Percentiles rank a stretch among this genome's conserved stretches.
Evolutionary conservation across 306 rosid genomes (phyloP).

Genomic region (Vigna angularis): DNA sequence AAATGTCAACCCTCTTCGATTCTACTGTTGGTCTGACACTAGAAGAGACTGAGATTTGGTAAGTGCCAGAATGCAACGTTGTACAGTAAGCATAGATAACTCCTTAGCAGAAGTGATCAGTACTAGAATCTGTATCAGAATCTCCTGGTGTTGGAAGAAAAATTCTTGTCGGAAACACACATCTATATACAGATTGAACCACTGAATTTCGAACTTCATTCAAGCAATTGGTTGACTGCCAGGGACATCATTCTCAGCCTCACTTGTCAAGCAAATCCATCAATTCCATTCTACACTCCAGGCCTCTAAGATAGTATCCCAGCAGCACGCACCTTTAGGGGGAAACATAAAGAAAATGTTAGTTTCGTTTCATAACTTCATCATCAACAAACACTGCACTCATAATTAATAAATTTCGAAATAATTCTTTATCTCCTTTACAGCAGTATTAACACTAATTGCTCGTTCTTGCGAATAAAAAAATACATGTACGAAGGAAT

Average conservation of each 20-base stretch:
- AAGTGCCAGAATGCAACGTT: conserved; percentile 11
- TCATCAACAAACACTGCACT: conserved; percentile 27
- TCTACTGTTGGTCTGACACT: conserved; percentile 27
- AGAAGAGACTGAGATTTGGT: conserved; percentile 27
- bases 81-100: conserved; percentile 18
- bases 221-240: conserved; percentile 52
- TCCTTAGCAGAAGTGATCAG: conserved; percentile 32
- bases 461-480: not conserved
- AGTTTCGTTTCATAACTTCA: conserved; percentile 33
- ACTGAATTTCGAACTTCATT: conserved; percentile 46
- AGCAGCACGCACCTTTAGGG: conserved; percentile 82
- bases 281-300: conserved; percentile 86
- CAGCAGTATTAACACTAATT: conserved; percentile 5
- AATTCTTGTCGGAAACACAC: not conserved
- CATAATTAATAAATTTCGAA: conserved; percentile 10
- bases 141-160: conserved; percentile 41
- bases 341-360: conserved; percentile 20
- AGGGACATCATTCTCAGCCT: conserved; percentile 52
- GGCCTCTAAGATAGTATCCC: conserved; percentile 93
- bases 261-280: conserved; percentile 64
- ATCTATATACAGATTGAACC: conserved; percentile 49
- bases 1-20: conserved; percentile 30
- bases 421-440: not conserved
- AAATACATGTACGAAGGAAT: not conserved
- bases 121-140: conserved; percentile 21